Conservation (phyloP, 352 stramenopile genomes). For the Globisporangium orthogonon region DNA sequence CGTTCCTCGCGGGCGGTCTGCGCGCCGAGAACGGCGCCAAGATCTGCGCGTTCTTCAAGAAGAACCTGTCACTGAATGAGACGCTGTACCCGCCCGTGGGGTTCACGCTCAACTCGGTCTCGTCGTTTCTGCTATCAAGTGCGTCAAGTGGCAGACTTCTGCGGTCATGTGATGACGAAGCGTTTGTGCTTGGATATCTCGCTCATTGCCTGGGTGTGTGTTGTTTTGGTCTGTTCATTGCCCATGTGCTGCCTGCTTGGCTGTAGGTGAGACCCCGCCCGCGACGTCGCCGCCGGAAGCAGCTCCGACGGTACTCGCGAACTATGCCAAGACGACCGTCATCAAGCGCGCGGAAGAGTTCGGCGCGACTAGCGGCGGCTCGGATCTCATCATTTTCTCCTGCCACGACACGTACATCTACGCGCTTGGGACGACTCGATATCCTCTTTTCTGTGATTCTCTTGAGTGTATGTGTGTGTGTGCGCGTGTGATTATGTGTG, state of each 20-base stretch:
- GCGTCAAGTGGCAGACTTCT: background rate
- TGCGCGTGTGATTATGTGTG: too few relatives aligned
- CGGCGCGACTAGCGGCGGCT: slow-evolving; percentile 26
- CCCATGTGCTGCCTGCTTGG: background rate
- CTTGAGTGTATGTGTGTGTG: slow-evolving; percentile 1
- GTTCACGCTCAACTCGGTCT: slow-evolving; percentile 38
- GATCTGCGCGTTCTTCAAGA: slow-evolving; percentile 73
- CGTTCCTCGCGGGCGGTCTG: slow-evolving; percentile 10
- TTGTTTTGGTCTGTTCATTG: background rate
- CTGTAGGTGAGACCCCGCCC: slow-evolving; percentile 2
- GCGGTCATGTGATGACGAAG: background rate
- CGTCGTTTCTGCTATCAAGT: slow-evolving; percentile 13
- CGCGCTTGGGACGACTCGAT: slow-evolving; percentile 91
- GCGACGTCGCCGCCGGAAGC: slow-evolving; percentile 7
- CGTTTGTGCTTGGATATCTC: background rate
- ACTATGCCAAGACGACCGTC: slow-evolving; percentile 67
- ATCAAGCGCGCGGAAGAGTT: slow-evolving; percentile 76
- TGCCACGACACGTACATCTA: slow-evolving; percentile 95
- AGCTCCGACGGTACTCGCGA: slow-evolving; percentile 45
- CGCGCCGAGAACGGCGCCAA: slow-evolving; percentile 48
- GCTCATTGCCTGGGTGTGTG: background rate
- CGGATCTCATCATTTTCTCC: slow-evolving; percentile 83
- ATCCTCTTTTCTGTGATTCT: slow-evolving; percentile 34
- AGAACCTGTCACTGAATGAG: slow-evolving; percentile 68
- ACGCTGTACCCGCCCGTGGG: slow-evolving; percentile 73